Evolutionary conservation across 2,329 filamentous ascomycete species (phyloP).

Genomic region (Xylariaceae sp.): DNA sequence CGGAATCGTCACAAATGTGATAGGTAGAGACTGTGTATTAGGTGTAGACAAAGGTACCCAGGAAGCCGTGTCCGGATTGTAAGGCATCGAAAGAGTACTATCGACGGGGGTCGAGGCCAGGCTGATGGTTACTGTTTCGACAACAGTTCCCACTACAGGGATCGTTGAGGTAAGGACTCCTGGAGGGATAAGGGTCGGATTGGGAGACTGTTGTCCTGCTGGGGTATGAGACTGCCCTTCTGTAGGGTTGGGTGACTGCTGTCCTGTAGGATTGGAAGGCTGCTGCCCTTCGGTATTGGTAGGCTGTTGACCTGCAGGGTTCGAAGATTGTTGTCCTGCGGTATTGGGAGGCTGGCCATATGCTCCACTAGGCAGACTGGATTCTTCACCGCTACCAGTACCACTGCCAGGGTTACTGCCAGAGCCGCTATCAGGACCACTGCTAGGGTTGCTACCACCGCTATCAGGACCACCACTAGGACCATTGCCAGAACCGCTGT

Average conservation of each 20-base stretch:
- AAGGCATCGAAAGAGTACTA: neutral
- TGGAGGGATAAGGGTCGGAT: conserved; percentile 8
- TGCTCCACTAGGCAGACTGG: conserved; percentile 23
- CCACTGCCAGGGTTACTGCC: neutral
- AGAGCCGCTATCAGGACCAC: conserved; percentile 3
- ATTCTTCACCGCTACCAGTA: conserved; percentile 3
- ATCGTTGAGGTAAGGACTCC: conserved; percentile 6
- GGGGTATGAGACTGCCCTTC: conserved; percentile 7
- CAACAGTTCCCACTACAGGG: conserved; percentile 16
- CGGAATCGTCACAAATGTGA: conserved; percentile 19
- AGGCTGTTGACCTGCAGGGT: conserved; percentile 9
- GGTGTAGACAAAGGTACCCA: conserved; percentile 5
- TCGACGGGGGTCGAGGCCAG: conserved; percentile 17
- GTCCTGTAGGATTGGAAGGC: conserved; percentile 10
- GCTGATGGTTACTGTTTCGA: conserved; percentile 25
- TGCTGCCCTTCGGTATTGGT: conserved; percentile 10
- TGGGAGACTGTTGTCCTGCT: conserved; percentile 13
- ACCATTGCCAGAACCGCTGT: neutral
- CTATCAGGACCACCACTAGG: neutral
- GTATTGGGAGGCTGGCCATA: conserved; percentile 27
- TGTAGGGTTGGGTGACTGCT: conserved; percentile 9
- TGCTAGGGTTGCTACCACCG: too few species aligned
- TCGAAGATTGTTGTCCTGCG: conserved; percentile 19
- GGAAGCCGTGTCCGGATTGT: neutral
- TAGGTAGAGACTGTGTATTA: conserved; percentile 14